phyloP scores from a whole-genome alignment of 1,284 basidiomycete species.

The Sanghuangporus weigelae region DNA sequence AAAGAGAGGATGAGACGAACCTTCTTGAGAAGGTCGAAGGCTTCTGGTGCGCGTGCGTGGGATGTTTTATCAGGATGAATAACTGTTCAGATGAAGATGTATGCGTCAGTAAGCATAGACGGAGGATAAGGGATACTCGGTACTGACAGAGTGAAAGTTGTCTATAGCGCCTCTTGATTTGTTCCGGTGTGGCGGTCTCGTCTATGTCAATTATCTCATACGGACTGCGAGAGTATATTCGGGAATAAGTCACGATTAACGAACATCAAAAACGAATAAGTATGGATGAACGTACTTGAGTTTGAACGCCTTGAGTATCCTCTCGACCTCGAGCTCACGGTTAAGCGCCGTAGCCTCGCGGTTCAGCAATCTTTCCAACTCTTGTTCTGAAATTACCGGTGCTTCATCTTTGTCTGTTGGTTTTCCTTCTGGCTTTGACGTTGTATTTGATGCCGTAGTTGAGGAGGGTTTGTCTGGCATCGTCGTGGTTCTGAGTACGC shows the following conservation, averaged over 20 bases:
- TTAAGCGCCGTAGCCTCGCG: constrained; percentile 80
- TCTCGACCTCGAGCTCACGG: constrained; percentile 78
- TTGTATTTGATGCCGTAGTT: not conserved
- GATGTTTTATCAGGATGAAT: constrained; percentile 84
- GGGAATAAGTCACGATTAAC: not conserved
- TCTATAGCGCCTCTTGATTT: constrained; percentile 75
- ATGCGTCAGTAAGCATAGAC: constrained; percentile 10
- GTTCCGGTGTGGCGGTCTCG: constrained; percentile 57
- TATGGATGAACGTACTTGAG: constrained; percentile 54
- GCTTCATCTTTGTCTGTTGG: not conserved
- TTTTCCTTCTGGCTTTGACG: not conserved
- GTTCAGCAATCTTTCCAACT: constrained; percentile 69
- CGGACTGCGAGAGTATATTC: constrained; percentile 40
- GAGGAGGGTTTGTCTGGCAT: constrained; percentile 2
- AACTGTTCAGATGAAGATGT: constrained; percentile 47
- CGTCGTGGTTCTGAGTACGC: not conserved
- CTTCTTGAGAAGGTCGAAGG: constrained; percentile 82
- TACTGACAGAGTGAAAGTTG: constrained; percentile 75
- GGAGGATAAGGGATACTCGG: not conserved
- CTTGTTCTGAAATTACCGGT: constrained; percentile 28
- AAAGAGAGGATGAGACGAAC: constrained; percentile 33
- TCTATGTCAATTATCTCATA: constrained; percentile 75
- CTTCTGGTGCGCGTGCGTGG: constrained; percentile 74
- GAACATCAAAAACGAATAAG: not conserved
- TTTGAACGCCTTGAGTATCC: constrained; percentile 80